phyloP scores from a whole-genome alignment of 2,329 filamentous ascomycete genomes.

The Zymoseptoria crescenta region DNA sequence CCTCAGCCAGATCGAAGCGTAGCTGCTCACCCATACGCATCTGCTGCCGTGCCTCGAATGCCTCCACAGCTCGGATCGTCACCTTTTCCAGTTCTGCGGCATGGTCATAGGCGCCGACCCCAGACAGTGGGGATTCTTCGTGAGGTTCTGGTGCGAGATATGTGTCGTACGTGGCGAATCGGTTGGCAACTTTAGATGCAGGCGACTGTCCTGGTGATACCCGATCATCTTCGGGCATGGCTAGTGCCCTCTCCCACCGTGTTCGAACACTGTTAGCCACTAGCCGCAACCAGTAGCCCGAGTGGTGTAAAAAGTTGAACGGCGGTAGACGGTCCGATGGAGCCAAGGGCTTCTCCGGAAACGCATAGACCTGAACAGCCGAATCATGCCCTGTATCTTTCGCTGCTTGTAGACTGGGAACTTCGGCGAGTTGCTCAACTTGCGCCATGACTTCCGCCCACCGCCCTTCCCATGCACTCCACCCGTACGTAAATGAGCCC shows the following conservation, averaged over 20 bases:
- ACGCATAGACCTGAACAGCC: conserved; percentile 33
- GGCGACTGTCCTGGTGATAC: conserved; percentile 48
- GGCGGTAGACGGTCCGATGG: conserved; percentile 45
- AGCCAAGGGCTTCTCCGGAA: conserved; percentile 45
- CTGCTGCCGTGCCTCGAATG: conserved; percentile 48
- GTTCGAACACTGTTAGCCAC: conserved; percentile 45
- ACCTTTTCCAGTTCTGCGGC: conserved; percentile 42
- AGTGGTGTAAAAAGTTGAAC: conserved; percentile 53
- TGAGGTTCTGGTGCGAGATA: conserved; percentile 55
- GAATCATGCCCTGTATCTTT: conserved; percentile 8
- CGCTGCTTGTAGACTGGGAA: conserved; percentile 36
- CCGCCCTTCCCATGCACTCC: conserved; percentile 85
- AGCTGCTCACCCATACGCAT: conserved; percentile 47
- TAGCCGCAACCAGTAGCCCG: conserved; percentile 54
- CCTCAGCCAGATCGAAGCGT: conserved; percentile 48
- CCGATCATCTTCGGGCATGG: conserved; percentile 54
- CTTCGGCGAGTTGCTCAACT: conserved; percentile 46
- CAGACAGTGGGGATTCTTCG: conserved; percentile 43
- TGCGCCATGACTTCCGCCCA: conserved; percentile 58
- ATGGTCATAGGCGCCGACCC: conserved; percentile 43
- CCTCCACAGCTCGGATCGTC: conserved; percentile 39
- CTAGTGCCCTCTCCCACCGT: conserved; percentile 44
- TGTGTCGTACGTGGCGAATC: conserved; percentile 49
- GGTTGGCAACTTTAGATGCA: conserved; percentile 47
- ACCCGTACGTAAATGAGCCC: conserved; percentile 82